Base-by-base conservation (phyloP, 1,139 yeast genomes). In the Yamadazyma aaseri region DNA sequence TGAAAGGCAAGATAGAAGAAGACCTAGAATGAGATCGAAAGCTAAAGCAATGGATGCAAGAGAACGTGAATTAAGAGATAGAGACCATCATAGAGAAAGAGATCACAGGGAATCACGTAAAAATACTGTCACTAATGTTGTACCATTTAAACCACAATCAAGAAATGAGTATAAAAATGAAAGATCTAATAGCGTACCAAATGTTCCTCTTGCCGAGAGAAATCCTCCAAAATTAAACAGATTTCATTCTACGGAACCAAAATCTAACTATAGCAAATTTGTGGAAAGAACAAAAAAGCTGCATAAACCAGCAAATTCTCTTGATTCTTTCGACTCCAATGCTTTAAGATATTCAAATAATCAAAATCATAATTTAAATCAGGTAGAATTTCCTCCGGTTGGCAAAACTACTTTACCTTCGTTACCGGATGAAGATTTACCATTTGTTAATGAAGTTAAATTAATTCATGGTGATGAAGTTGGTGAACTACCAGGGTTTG, bases 401-500 rank as follows among this genome's bases (percentile, higher is more conserved):
- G n/a, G n/a, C n/a, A 13, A 12, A 17, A 23, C 16, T 8, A 4
- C 23, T 11, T 49, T 52, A 13, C 47, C 50, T 3, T 37, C 40
- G 4, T 33, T 42, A 21, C 46, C 47, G 15, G 36, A 38, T 14
- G 64, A 60, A 20, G 73, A 65, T 23, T 53, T 66, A 34, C 73
- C 73, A 5, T 60, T 66, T 29, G 61, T 63, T 20, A 63, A 65
- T 44, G 68, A 64, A 42, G 62, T 66, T 20, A 58, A 53, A 40
- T 51, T 65, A 31, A 41, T 47, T 16, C 44, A 47, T 33, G 34
- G 40, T 5, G 26, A 41, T 9, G 45, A 40, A 5, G 52, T 58
- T 25, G 52, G 54, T 17, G 57, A 50, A 18, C 49, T 63, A 38
- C 53, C 63, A 23, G 47, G 42, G 25, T 33, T 52, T 25, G 48